Evolutionary conservation across 352 stramenopile genomes (phyloP).

Genomic region (Phytophthora idaei): DNA sequence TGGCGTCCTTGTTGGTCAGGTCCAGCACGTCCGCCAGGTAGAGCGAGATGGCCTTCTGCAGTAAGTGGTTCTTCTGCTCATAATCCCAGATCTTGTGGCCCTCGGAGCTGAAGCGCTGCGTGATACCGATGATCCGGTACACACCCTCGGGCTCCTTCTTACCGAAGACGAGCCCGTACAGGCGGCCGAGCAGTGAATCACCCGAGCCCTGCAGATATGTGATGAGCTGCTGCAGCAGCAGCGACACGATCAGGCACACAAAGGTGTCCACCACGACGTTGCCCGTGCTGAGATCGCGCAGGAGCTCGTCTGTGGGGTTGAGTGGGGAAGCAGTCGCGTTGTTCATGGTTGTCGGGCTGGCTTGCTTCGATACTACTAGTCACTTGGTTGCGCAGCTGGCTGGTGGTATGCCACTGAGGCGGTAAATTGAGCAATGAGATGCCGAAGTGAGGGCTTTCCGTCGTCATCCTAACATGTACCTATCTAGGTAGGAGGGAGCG

Average conservation of each 20-base stretch:
- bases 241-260: conserved; percentile 49
- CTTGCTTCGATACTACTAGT: background rate
- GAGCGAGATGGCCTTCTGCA: conserved; percentile 61
- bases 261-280: conserved; percentile 50
- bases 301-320: conserved; percentile 30
- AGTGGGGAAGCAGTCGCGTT: conserved; percentile 6
- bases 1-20: conserved; percentile 42
- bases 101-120: conserved; percentile 42
- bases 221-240: conserved; percentile 37
- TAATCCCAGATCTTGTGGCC: conserved; percentile 46
- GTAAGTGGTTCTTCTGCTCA: conserved; percentile 51
- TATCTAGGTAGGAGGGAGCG: too few species aligned
- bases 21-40: conserved; percentile 50
- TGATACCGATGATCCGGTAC: conserved; percentile 44
- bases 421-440: conserved; percentile 11
- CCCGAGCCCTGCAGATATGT: conserved; percentile 31
- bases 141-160: conserved; percentile 26
- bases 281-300: conserved; percentile 43
- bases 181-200: conserved; percentile 22
- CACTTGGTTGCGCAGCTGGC: background rate
- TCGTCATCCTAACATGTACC: too few species aligned
- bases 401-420: background rate
- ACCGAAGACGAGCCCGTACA: conserved; percentile 23
- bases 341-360: conserved; percentile 2
- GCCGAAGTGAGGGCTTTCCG: background rate